Conservation (phyloP, 148 eudicot species). For the Arctostaphylos glauca region DNA sequence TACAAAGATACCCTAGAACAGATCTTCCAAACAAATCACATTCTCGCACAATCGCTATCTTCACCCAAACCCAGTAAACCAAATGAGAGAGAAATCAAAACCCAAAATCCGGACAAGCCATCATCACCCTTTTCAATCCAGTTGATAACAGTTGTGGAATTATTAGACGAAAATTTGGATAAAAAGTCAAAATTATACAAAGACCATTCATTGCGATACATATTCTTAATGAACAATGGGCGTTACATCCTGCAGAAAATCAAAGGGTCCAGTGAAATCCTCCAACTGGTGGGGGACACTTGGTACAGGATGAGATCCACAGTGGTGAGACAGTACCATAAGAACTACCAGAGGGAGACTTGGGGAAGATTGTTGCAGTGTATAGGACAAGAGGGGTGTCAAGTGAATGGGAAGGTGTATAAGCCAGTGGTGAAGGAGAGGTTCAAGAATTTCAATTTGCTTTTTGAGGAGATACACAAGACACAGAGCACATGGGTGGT, state of each 20-base stretch:
- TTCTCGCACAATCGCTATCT: slow-evolving; percentile 7
- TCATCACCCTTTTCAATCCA: slow-evolving; percentile 44
- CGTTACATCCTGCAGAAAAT: slow-evolving; percentile 75
- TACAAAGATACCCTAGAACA: slow-evolving; percentile 59
- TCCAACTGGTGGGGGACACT: slow-evolving; percentile 51
- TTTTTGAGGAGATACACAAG: slow-evolving; percentile 79
- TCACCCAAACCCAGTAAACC: slow-evolving; percentile 11
- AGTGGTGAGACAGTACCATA: slow-evolving; percentile 66
- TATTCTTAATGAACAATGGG: slow-evolving; percentile 86
- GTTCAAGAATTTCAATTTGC: slow-evolving; percentile 57
- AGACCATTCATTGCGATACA: slow-evolving; percentile 50
- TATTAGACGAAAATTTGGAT: slow-evolving; percentile 59
- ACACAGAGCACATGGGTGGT: slow-evolving; percentile 86
- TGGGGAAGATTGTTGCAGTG: slow-evolving; percentile 60
- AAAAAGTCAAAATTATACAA: slow-evolving; percentile 64
- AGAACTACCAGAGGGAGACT: slow-evolving; percentile 78
- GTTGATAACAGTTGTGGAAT: slow-evolving; percentile 38
- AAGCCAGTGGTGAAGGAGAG: slow-evolving; percentile 73
- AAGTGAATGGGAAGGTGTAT: slow-evolving; percentile 52
- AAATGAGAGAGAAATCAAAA: slow-evolving; percentile 3
- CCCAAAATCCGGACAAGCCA: not conserved
- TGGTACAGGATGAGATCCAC: slow-evolving; percentile 60
- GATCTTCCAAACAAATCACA: slow-evolving; percentile 43
- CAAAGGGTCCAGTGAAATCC: slow-evolving; percentile 62
- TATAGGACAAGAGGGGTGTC: slow-evolving; percentile 63